A percentile compares a stretch with the other conserved stretches of the same genome.
Conservation (phyloP, 192 early-diverging fungal species). For the Umbelopsis sp. region DNA sequence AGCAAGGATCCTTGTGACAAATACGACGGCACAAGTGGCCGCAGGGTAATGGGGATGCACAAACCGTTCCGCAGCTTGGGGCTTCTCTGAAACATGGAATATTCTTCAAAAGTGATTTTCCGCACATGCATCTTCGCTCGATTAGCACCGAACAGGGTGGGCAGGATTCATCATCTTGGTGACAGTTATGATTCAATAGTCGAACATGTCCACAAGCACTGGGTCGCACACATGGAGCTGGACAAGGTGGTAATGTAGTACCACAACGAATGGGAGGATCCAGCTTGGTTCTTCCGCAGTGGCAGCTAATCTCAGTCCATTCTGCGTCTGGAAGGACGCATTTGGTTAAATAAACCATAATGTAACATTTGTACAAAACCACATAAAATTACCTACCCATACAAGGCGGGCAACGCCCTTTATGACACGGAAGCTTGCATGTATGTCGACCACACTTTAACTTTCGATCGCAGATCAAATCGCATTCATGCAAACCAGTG, state of each 20-base stretch:
- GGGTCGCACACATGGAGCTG: conserved; percentile 67
- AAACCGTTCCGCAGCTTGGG: conserved; percentile 75
- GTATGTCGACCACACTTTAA: conserved; percentile 82
- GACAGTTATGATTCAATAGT: conserved; percentile 78
- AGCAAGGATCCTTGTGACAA: conserved; percentile 82
- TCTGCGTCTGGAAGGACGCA: conserved; percentile 52
- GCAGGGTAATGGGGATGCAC: conserved; percentile 54
- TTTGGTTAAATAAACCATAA: not conserved
- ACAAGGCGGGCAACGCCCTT: conserved; percentile 76
- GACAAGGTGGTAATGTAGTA: conserved; percentile 73
- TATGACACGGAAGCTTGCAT: conserved; percentile 80
- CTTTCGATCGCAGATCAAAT: conserved; percentile 67
- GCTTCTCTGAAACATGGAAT: conserved; percentile 79
- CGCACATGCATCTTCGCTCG: conserved; percentile 73
- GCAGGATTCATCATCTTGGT: conserved; percentile 81
- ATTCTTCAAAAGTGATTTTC: conserved; percentile 73
- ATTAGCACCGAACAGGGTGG: conserved; percentile 91
- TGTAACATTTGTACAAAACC: not conserved
- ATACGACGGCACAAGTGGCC: conserved; percentile 82
- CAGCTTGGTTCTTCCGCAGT: conserved; percentile 81
- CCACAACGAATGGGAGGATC: conserved; percentile 89
- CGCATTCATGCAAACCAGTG: conserved; percentile 62
- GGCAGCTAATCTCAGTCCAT: conserved; percentile 84
- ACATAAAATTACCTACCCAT: conserved; percentile 33
- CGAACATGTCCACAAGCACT: conserved; percentile 80